A percentile compares a stretch with the other conserved stretches of the same genome.
Conservation (phyloP, 768 basidiomycete genomes). For the Mrakia frigida region DNA sequence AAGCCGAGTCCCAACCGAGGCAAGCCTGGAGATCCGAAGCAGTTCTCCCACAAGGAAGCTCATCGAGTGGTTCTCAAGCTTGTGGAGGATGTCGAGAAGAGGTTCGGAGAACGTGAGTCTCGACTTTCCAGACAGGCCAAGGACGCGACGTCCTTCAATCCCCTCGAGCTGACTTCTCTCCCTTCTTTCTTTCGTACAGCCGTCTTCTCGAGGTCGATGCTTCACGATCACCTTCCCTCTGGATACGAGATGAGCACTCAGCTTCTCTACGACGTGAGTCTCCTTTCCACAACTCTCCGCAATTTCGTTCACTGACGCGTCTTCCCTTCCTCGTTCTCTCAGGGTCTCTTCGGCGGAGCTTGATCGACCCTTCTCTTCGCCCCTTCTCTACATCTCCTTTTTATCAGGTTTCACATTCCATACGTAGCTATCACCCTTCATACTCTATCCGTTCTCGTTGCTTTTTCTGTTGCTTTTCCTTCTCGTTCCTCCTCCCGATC, state of each 20-base stretch:
- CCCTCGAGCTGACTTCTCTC: background rate
- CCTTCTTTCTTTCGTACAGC: background rate
- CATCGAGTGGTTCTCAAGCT: constrained; percentile 35
- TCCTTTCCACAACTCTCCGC: background rate
- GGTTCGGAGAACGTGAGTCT: constrained; percentile 34
- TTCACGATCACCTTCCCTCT: constrained; percentile 28
- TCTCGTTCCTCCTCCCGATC: background rate
- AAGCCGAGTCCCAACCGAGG: background rate
- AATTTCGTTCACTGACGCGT: background rate
- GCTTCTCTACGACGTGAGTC: constrained; percentile 27
- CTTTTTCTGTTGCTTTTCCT: background rate
- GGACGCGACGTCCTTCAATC: background rate
- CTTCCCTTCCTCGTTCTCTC: background rate
- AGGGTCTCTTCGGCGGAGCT: constrained; percentile 10
- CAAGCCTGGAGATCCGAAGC: constrained; percentile 30
- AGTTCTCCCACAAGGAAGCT: constrained; percentile 33
- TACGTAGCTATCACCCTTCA: background rate
- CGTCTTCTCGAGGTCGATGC: constrained; percentile 27
- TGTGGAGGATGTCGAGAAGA: constrained; percentile 36
- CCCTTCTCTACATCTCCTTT: background rate
- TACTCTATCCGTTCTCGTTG: background rate
- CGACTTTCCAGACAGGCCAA: background rate
- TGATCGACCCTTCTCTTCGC: background rate
- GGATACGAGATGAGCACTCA: constrained; percentile 28
- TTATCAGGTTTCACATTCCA: background rate